phyloP scores from a whole-genome alignment of 805 yeast genomes.

The Saccharomycopsis sp. region DNA sequence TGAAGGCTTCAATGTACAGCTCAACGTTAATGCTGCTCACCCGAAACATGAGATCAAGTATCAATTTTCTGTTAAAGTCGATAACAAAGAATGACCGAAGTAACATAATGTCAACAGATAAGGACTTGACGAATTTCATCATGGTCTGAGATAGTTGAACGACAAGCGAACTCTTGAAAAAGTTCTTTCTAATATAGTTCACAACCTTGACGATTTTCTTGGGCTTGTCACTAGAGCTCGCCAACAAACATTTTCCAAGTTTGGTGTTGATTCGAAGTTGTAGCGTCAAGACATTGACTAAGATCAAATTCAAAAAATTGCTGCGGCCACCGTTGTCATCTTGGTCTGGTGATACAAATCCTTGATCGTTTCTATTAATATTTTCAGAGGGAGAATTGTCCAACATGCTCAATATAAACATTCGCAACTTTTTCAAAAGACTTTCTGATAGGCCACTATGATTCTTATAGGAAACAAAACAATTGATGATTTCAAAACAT shows the following conservation, averaged over 20 bases:
- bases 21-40: too few species aligned
- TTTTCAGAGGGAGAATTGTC: too few species aligned
- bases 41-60: conserved; percentile 2
- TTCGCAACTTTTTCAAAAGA: not conserved
- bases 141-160: conserved; percentile 4
- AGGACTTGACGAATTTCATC: conserved; percentile 5
- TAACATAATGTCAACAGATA: conserved; percentile 12
- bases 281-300: conserved; percentile 5
- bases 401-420: too few species aligned
- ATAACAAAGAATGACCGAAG: conserved; percentile 14
- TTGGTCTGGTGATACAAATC: too few species aligned
- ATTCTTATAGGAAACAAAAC: conserved; percentile 2
- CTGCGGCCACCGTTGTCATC: too few species aligned
- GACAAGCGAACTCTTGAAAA: not conserved
- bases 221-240: not conserved
- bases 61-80: conserved; percentile 11
- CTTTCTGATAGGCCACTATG: not conserved
- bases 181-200: conserved; percentile 1
- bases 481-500: conserved; percentile 12
- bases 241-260: not conserved
- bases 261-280: not conserved
- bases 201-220: conserved; percentile 1
- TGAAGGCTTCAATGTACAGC: conserved; percentile 1
- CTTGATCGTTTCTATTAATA: too few species aligned
- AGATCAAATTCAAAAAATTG: too few species aligned